Conservation (phyloP, 768 basidiomycete species). For the Kwoniella mangroviensis region DNA sequence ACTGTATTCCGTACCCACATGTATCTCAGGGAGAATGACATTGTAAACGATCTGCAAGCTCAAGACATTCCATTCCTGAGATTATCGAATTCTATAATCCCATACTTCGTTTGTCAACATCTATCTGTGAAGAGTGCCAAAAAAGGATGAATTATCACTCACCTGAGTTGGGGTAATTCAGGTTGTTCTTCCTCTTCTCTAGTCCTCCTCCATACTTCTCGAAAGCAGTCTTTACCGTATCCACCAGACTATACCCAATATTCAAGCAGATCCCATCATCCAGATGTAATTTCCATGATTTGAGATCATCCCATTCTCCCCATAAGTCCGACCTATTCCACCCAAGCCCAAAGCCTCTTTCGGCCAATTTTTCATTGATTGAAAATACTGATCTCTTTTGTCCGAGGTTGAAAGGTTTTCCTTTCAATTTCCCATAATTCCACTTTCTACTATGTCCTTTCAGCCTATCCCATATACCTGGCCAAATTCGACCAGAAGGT, state of each 20-base stretch:
- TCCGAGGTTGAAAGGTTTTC: not conserved
- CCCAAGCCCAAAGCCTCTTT: not conserved
- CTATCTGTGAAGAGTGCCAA: too few species aligned
- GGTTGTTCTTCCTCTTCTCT: conserved; percentile 9
- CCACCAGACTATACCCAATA: conserved; percentile 19
- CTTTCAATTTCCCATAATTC: conserved; percentile 5
- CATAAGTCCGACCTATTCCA: not conserved
- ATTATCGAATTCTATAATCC: too few species aligned
- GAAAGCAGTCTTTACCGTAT: conserved; percentile 15
- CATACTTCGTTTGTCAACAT: too few species aligned
- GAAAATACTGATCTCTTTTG: not conserved
- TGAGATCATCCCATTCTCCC: conserved; percentile 9
- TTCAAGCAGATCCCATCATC: conserved; percentile 6
- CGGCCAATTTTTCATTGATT: not conserved
- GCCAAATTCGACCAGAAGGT: conserved; percentile 4
- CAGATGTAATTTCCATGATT: not conserved
- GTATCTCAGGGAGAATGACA: too few species aligned
- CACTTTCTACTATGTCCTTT: not conserved
- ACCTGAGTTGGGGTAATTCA: conserved; percentile 24
- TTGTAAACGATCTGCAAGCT: not conserved
- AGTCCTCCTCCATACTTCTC: conserved; percentile 11
- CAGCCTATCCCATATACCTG: conserved; percentile 6
- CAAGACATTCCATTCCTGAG: not conserved
- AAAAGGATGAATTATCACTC: not conserved
- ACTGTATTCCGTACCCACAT: too few species aligned